Percentiles rank a stretch among this genome's conserved stretches.
phyloP scores from a whole-genome alignment of 495 filamentous ascomycete genomes.

The Penicillium ochrochloron region DNA sequence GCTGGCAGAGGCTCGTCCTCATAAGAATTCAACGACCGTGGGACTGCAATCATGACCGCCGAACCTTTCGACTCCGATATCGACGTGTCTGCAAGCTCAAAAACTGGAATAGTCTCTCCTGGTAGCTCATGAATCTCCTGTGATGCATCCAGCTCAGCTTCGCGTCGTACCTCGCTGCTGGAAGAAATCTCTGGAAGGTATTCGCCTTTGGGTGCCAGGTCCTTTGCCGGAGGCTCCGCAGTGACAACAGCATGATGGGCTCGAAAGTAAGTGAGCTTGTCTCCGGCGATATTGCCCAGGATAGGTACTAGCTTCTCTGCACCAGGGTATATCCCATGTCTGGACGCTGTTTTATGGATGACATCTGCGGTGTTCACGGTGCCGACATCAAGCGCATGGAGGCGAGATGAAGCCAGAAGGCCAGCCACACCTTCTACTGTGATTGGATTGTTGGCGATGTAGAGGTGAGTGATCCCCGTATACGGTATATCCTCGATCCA shows the following conservation, averaged over 20 bases:
- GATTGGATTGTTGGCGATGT: slow-evolving; percentile 62
- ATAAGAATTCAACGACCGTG: slow-evolving; percentile 8
- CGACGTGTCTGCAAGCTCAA: slow-evolving; percentile 51
- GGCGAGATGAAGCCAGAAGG: slow-evolving; percentile 52
- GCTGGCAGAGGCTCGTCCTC: slow-evolving; percentile 37
- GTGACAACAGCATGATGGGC: slow-evolving; percentile 63
- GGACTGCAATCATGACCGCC: slow-evolving; percentile 16
- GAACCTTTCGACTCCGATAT: slow-evolving; percentile 21
- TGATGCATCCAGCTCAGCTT: slow-evolving; percentile 46
- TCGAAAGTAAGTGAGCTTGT: slow-evolving; percentile 57
- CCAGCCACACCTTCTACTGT: slow-evolving; percentile 60
- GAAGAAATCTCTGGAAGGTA: slow-evolving; percentile 45
- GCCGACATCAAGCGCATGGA: slow-evolving; percentile 60
- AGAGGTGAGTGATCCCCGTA: slow-evolving; percentile 62
- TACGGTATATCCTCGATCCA: slow-evolving; percentile 58
- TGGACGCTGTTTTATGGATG: slow-evolving; percentile 26
- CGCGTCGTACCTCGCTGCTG: slow-evolving; percentile 28
- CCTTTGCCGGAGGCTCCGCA: slow-evolving; percentile 45
- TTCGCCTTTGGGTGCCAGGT: slow-evolving; percentile 26
- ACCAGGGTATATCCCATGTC: slow-evolving; percentile 41
- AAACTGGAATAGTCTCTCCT: slow-evolving; percentile 35
- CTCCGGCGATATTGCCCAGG: slow-evolving; percentile 49
- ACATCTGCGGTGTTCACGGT: slow-evolving; percentile 44
- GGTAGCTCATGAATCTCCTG: slow-evolving; percentile 54
- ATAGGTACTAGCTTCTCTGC: slow-evolving; percentile 60